phyloP scores from a whole-genome alignment of 2,329 filamentous ascomycete genomes.

The Periconia digitata region DNA sequence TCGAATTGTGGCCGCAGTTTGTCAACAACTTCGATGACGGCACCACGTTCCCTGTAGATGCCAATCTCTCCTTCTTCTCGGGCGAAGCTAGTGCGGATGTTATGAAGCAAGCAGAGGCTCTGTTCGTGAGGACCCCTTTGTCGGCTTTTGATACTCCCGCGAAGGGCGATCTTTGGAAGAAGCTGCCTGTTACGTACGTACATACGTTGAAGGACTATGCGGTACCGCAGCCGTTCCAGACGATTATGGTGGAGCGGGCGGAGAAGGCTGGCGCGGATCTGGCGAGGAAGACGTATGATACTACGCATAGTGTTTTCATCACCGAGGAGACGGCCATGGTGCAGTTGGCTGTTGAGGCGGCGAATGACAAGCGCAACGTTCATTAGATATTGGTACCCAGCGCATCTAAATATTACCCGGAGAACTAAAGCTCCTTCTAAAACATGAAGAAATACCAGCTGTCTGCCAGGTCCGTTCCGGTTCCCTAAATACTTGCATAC shows the following conservation, averaged over 20 bases:
- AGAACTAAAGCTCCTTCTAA: no score
- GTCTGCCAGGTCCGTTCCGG: no score
- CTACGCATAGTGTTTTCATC: constrained; percentile 4
- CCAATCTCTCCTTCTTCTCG: not conserved
- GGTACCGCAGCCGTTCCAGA: not conserved
- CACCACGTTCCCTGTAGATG: not conserved
- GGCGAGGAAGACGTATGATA: not conserved
- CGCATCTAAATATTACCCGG: no score
- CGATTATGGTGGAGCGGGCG: not conserved
- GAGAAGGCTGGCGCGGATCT: not conserved
- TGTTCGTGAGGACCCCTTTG: constrained; percentile 2
- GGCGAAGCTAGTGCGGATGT: not conserved
- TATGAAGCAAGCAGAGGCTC: constrained; percentile 1
- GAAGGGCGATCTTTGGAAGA: constrained; percentile 4
- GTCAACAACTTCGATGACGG: not conserved
- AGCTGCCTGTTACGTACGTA: constrained; percentile 5
- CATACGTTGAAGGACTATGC: not conserved
- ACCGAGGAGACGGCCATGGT: constrained; percentile 4
- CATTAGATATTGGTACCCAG: no score
- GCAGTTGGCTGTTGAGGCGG: not conserved
- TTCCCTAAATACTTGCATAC: no score
- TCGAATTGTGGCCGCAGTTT: not conserved
- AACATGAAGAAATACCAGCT: no score
- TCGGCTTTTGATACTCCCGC: constrained; percentile 1
- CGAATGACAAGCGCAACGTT: not conserved